These are phyloP conservation scores for Cryptococcus sp. DNA, from an alignment of 1,284 basidiomycete species.

Conservation along the genomic window DNA sequence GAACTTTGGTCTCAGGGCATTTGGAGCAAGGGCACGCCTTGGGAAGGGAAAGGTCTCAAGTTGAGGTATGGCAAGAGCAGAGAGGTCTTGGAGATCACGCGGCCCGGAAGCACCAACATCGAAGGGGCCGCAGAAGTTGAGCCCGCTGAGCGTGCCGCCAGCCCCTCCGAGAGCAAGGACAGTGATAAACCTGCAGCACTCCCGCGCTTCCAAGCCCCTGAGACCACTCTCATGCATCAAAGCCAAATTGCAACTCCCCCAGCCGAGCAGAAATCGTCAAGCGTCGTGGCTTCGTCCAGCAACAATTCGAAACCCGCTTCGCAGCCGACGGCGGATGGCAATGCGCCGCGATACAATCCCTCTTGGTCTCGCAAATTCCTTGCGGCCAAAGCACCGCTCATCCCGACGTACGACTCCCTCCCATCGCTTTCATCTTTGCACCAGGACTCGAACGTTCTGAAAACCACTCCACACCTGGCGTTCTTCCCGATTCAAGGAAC, in stretches of 20 bases:
- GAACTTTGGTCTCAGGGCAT: conserved; percentile 37
- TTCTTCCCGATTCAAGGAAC: conserved; percentile 56
- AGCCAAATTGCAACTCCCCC: background rate
- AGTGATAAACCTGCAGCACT: background rate
- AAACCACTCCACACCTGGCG: conserved; percentile 40
- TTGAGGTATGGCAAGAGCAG: conserved; percentile 38
- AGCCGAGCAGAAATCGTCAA: background rate
- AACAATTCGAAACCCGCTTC: background rate
- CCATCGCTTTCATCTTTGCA: conserved; percentile 50
- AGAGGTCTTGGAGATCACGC: conserved; percentile 33
- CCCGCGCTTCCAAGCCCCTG: background rate
- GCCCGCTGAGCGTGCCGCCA: background rate
- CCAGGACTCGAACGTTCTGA: conserved; percentile 50
- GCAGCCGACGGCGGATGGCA: background rate
- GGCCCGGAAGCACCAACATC: conserved; percentile 6
- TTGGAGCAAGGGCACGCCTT: conserved; percentile 20
- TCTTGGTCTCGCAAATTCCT: conserved; percentile 55
- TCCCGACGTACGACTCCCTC: conserved; percentile 54
- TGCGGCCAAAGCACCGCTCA: conserved; percentile 53
- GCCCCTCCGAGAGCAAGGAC: background rate
- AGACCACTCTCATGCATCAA: background rate
- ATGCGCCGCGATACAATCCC: conserved; percentile 36
- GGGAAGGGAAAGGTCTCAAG: conserved; percentile 36
- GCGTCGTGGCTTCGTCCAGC: background rate
- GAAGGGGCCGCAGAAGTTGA: background rate